Evolutionary conservation across 2,329 filamentous ascomycete genomes (phyloP), one percentile per base, ranked within the genome.

Genomic region (Hypomyces rosellus): DNA sequence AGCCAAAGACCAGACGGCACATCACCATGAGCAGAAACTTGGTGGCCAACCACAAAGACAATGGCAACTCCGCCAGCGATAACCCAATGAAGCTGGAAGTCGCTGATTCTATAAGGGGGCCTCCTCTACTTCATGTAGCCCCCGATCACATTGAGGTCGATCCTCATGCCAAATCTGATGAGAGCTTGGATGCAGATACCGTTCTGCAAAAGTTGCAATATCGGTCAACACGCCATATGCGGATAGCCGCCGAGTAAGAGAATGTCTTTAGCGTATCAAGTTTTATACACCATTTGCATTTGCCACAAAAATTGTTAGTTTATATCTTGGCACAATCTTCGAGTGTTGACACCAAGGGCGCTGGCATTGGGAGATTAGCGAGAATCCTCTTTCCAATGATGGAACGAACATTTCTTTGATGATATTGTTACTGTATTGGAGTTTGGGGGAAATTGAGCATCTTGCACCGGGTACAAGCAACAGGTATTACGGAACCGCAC

Each of bases 21-120:
- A 74, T 75, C 50, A 78, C 71, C 54, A 76, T 81, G 70, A 72
- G 78, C 42, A 71, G 72, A 54, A 76, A 75, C 41, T 59, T 68
- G 53, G 56, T 65, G 2, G 57, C 57, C 30, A 58, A 62, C 30
- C 57, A 62, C 16, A 65, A 65, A 51, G 59, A 65, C 11, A 57
- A 55, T 53, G 15, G 16, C n/a, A 40, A 51, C 13, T 46, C 55
- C n/a, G 49, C 50, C 6, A 54, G 58, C 16, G 65, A 59, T 14
- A 59, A 63, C 8, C 56, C 48, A 8, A 55, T 56, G 50, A 58
- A 59, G 47, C 30, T 53, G 37, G 62, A 66, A 13, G 52, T 53
- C 12, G 50, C 55, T 2, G 43, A 49, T 12, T 40, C 49, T 2
- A 47, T 52, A 13, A 45, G 57, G 12, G 63, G 62, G 51, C 52